These are phyloP conservation scores for Didymella sp. DNA, from an alignment of 2,329 filamentous ascomycete genomes.

Conservation along the genomic window DNA sequence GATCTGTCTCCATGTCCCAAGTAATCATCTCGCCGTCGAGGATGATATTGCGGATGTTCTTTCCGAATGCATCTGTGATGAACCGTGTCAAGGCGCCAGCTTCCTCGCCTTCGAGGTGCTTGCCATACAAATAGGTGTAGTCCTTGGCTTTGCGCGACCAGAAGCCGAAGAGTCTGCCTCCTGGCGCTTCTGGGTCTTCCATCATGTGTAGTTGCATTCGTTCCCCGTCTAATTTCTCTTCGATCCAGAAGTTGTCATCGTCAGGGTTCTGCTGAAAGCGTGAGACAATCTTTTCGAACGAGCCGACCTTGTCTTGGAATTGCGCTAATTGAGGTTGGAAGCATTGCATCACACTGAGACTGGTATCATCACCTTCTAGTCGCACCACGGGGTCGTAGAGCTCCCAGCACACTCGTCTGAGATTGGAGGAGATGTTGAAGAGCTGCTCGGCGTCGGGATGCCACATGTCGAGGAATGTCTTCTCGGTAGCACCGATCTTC, in stretches of 20 bases:
- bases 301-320: slow-evolving; percentile 75
- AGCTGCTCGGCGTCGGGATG: slow-evolving; percentile 61
- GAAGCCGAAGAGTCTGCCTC: slow-evolving; percentile 79
- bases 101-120: slow-evolving; percentile 71
- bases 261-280: slow-evolving; percentile 71
- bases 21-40: slow-evolving; percentile 99
- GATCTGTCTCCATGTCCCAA: slow-evolving; percentile 87
- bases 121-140: slow-evolving; percentile 92
- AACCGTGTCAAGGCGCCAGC: slow-evolving; percentile 81
- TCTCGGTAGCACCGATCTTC: slow-evolving; percentile 81
- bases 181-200: slow-evolving; percentile 69
- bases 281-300: slow-evolving; percentile 79
- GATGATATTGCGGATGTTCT: slow-evolving; percentile 83
- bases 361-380: slow-evolving; percentile 76
- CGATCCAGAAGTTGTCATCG: slow-evolving; percentile 88
- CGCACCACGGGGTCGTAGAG: slow-evolving; percentile 75
- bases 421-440: slow-evolving; percentile 89
- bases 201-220: slow-evolving; percentile 96
- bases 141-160: slow-evolving; percentile 98
- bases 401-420: slow-evolving; percentile 94
- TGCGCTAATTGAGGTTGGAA: slow-evolving; percentile 96
- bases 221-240: slow-evolving; percentile 97
- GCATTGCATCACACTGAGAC: slow-evolving; percentile 86
- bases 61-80: slow-evolving; percentile 76
- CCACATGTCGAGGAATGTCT: slow-evolving; percentile 77